Conservation (phyloP, 1,284 basidiomycete species). For the Anthracocystis panici-leucophaei region DNA sequence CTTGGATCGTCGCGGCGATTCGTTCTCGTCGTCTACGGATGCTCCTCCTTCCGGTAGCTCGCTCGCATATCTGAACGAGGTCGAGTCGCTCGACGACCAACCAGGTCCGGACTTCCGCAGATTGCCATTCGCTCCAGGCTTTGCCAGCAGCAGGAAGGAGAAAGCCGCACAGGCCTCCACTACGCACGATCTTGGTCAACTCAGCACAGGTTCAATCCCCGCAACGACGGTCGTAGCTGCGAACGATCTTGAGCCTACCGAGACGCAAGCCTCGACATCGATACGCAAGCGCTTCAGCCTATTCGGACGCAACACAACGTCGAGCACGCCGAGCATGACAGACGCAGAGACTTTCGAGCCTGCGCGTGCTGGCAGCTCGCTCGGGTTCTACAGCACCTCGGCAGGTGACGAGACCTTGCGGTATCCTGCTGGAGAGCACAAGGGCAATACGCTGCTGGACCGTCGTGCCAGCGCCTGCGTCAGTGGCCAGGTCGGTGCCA, state of each 20-base stretch:
- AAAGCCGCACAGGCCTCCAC: slow-evolving; percentile 10
- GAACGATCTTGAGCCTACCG: slow-evolving; percentile 8
- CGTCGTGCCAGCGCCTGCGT: slow-evolving; percentile 27
- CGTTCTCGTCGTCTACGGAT: slow-evolving; percentile 38
- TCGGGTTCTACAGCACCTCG: slow-evolving; percentile 15
- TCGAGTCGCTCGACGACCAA: slow-evolving; percentile 30
- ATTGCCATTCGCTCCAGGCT: slow-evolving; percentile 10
- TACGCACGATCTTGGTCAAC: slow-evolving; percentile 6
- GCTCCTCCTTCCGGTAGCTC: slow-evolving; percentile 16
- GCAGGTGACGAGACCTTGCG: slow-evolving; percentile 11
- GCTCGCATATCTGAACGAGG: slow-evolving; percentile 22
- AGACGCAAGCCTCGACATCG: background rate
- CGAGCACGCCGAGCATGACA: slow-evolving; percentile 22
- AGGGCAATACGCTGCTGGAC: slow-evolving; percentile 15
- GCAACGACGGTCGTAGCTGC: background rate
- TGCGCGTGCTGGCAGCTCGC: slow-evolving; percentile 25
- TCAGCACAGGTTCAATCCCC: background rate
- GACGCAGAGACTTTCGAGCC: slow-evolving; percentile 7
- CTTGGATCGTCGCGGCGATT: slow-evolving; percentile 42
- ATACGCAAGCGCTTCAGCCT: slow-evolving; percentile 37
- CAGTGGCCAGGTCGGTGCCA: background rate
- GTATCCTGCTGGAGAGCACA: background rate
- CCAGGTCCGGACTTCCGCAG: slow-evolving; percentile 14
- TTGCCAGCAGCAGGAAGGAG: slow-evolving; percentile 27
- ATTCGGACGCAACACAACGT: slow-evolving; percentile 27